phyloP scores from a whole-genome alignment of 2,329 filamentous ascomycete genomes.

The Lasiodiplodia citricola region DNA sequence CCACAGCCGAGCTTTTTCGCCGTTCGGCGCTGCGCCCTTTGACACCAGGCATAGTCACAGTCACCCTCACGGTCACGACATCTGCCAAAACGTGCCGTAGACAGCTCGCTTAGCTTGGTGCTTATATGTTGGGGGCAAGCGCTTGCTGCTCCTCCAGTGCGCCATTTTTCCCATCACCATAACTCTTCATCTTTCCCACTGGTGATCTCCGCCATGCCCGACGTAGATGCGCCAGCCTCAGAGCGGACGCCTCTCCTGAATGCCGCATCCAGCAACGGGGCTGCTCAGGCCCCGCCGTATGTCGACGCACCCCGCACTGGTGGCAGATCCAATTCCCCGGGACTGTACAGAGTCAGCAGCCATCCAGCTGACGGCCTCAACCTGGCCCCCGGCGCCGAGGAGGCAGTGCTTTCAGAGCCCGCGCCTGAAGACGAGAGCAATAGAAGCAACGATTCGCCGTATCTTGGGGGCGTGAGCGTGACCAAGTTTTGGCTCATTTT shows the following conservation, averaged over 20 bases:
- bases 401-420: slow-evolving; percentile 16
- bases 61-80: background rate
- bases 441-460: slow-evolving; percentile 32
- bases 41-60: background rate
- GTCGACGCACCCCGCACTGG: slow-evolving; percentile 1
- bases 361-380: slow-evolving; percentile 32
- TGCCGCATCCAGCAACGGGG: background rate
- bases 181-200: background rate
- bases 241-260: slow-evolving; percentile 16
- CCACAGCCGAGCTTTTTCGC: background rate
- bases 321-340: background rate
- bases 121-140: slow-evolving; percentile 1
- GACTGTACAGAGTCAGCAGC: slow-evolving; percentile 16
- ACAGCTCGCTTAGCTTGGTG: slow-evolving; percentile 1
- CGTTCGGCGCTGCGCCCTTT: slow-evolving; percentile 9
- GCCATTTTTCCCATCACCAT: background rate
- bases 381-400: slow-evolving; percentile 34
- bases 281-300: background rate
- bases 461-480: slow-evolving; percentile 40
- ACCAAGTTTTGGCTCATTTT: slow-evolving; percentile 45
- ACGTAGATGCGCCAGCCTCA: slow-evolving; percentile 9
- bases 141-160: background rate
- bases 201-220: slow-evolving; percentile 9
- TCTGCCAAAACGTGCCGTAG: background rate
- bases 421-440: slow-evolving; percentile 28